Percentiles rank a stretch among this genome's conserved stretches.
Evolutionary conservation across 768 basidiomycete species (phyloP).

Genomic region (Hericium erinaceus): DNA sequence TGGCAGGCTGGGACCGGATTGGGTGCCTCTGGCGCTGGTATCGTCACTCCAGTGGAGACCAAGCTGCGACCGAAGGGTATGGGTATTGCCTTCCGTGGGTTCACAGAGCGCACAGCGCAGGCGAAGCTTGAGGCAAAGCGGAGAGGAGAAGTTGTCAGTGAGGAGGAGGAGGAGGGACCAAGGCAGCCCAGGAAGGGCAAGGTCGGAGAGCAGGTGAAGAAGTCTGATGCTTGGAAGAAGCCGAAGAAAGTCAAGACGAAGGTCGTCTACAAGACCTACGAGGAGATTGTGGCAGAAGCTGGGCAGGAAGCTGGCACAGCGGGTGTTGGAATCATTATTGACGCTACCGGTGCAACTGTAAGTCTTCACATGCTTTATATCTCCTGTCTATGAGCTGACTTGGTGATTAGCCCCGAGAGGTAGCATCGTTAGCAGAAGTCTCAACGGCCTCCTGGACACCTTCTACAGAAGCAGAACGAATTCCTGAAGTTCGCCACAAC

Average conservation of each 20-base stretch:
- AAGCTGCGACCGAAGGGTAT: slow-evolving; percentile 78
- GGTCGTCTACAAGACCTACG: slow-evolving; percentile 93
- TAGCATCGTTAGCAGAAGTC: slow-evolving; percentile 75
- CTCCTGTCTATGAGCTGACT: slow-evolving; percentile 1
- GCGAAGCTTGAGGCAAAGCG: slow-evolving; percentile 71
- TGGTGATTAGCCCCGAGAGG: slow-evolving; percentile 63
- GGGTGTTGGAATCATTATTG: slow-evolving; percentile 82
- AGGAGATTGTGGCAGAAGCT: slow-evolving; percentile 87
- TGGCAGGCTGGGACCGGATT: slow-evolving; percentile 82
- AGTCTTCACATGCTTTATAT: slow-evolving; percentile 21
- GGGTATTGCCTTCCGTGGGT: slow-evolving; percentile 83
- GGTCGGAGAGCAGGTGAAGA: slow-evolving; percentile 38
- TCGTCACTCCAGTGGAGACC: slow-evolving; percentile 79
- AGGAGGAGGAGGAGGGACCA: slow-evolving; percentile 51
- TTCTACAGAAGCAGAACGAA: slow-evolving; percentile 74
- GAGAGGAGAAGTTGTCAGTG: slow-evolving; percentile 64
- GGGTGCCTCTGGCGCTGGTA: slow-evolving; percentile 68
- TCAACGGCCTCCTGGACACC: slow-evolving; percentile 77
- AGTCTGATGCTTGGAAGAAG: slow-evolving; percentile 78
- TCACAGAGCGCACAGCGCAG: slow-evolving; percentile 83
- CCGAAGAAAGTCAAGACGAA: slow-evolving; percentile 78
- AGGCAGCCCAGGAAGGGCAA: slow-evolving; percentile 43
- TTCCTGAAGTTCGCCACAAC: slow-evolving; percentile 97
- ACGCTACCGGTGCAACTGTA: slow-evolving; percentile 89
- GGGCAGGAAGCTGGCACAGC: slow-evolving; percentile 43